Conservation (phyloP, 2,329 filamentous ascomycete genomes). For the Graphilbum sp. region DNA sequence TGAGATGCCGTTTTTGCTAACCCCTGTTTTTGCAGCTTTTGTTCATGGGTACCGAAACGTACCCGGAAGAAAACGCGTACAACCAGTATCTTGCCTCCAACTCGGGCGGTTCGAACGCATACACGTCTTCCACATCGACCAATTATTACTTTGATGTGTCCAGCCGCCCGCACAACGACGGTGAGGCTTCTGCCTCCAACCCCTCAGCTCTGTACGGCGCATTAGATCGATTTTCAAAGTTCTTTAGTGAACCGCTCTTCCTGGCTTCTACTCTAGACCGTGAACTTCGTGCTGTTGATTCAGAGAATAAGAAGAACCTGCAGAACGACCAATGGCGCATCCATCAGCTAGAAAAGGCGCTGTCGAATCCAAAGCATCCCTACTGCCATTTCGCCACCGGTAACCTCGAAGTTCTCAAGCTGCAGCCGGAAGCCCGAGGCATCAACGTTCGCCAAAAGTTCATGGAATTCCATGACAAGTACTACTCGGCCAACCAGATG, state of each 20-base stretch:
- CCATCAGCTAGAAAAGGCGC: slow-evolving; percentile 71
- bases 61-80: slow-evolving; percentile 89
- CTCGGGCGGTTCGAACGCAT: slow-evolving; percentile 87
- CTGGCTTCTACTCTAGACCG: slow-evolving; percentile 70
- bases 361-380: slow-evolving; percentile 77
- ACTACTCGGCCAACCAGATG: slow-evolving; percentile 90
- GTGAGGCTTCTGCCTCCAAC: slow-evolving; percentile 36
- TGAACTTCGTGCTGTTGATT: slow-evolving; percentile 78
- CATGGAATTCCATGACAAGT: slow-evolving; percentile 75
- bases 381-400: slow-evolving; percentile 88
- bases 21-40: slow-evolving; percentile 38
- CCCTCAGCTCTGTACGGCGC: slow-evolving; percentile 56
- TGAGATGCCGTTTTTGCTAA: background rate
- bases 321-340: slow-evolving; percentile 81
- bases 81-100: slow-evolving; percentile 81
- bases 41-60: slow-evolving; percentile 99
- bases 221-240: slow-evolving; percentile 82
- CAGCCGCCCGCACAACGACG: slow-evolving; percentile 52
- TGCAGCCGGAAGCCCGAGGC: slow-evolving; percentile 59
- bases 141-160: slow-evolving; percentile 97
- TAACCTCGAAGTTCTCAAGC: slow-evolving; percentile 73
- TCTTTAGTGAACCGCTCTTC: slow-evolving; percentile 82
- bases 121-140: slow-evolving; percentile 82
- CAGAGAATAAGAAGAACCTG: slow-evolving; percentile 94
- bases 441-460: slow-evolving; percentile 82